Percentiles rank a stretch among this genome's conserved stretches.
Evolutionary conservation across 257 asterid genomes (phyloP).

Genomic region (Gentiana straminea): DNA sequence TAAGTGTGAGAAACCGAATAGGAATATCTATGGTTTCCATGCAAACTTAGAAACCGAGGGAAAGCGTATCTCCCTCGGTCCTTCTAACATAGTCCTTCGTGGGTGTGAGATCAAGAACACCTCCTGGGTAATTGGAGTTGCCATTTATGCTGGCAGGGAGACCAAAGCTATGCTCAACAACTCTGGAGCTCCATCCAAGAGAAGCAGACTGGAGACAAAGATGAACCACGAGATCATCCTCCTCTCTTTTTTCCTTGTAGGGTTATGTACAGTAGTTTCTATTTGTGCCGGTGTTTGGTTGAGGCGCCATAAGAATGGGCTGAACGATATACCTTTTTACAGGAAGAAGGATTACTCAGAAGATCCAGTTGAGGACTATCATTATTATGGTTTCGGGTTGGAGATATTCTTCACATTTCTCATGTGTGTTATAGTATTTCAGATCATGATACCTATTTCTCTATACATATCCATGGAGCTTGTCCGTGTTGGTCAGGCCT

Average conservation of each 20-base stretch:
- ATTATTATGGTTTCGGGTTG: constrained; percentile 84
- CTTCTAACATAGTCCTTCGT: constrained; percentile 80
- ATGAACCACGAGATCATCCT: constrained; percentile 82
- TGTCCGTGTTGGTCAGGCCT: constrained; percentile 99
- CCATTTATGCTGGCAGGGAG: constrained; percentile 81
- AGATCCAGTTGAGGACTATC: constrained; percentile 36
- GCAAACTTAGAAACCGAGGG: constrained; percentile 88
- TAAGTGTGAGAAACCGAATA: constrained; percentile 91
- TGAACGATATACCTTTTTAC: constrained; percentile 66
- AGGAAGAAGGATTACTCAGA: constrained; percentile 59
- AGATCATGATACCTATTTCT: constrained; percentile 95
- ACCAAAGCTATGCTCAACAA: constrained; percentile 97
- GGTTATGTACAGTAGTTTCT: constrained; percentile 51
- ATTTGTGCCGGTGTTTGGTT: constrained; percentile 79
- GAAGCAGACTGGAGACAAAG: constrained; percentile 80
- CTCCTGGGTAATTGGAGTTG: constrained; percentile 78
- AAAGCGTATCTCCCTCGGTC: constrained; percentile 87
- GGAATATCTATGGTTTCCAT: constrained; percentile 89
- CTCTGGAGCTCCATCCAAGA: constrained; percentile 94
- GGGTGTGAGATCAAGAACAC: constrained; percentile 99
- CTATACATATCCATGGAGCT: constrained; percentile 97
- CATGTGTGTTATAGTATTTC: constrained; percentile 91
- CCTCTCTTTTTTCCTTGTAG: constrained; percentile 65
- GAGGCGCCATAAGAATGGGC: constrained; percentile 54
- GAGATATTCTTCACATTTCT: constrained; percentile 84